A percentile compares a stretch with the other conserved stretches of the same genome.
phyloP scores from a whole-genome alignment of 768 basidiomycete species.

The Gyrodon lividus region DNA sequence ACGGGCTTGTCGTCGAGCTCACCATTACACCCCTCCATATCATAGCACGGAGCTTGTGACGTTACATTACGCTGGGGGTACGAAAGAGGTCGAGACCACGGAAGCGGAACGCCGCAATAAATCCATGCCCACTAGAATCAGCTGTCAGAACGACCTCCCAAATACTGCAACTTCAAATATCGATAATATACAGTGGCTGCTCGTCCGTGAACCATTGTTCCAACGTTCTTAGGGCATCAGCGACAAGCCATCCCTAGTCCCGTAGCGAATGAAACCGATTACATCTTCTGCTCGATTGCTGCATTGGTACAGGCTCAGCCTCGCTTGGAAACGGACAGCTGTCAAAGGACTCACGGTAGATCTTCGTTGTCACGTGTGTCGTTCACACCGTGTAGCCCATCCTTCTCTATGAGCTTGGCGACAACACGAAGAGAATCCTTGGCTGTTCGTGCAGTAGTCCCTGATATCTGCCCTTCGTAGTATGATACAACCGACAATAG shows the following conservation, averaged over 20 bases:
- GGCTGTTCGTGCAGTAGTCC: slow-evolving; percentile 46
- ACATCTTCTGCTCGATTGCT: slow-evolving; percentile 49
- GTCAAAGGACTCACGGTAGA: slow-evolving; percentile 44
- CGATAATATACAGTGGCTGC: no score
- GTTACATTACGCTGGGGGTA: background rate
- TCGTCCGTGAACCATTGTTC: background rate
- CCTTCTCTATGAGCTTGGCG: slow-evolving; percentile 57
- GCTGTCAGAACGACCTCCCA: slow-evolving; percentile 14
- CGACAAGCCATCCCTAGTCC: slow-evolving; percentile 52
- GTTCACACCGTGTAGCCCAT: slow-evolving; percentile 50
- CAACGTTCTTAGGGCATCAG: slow-evolving; percentile 56
- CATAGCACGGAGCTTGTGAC: background rate
- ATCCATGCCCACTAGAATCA: slow-evolving; percentile 8
- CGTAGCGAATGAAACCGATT: slow-evolving; percentile 54
- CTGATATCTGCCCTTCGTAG: slow-evolving; percentile 53
- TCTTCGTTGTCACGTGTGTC: slow-evolving; percentile 34
- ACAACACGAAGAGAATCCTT: slow-evolving; percentile 56
- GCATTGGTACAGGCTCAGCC: slow-evolving; percentile 19
- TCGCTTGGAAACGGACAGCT: slow-evolving; percentile 1
- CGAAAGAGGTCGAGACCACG: slow-evolving; percentile 16
- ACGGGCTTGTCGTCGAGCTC: background rate
- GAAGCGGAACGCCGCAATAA: slow-evolving; percentile 28
- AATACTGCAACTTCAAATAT: background rate
- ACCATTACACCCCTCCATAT: background rate
- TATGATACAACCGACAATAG: slow-evolving; percentile 46